These are phyloP conservation scores for Botrytis paeoniae DNA, from an alignment of 2,329 filamentous ascomycete genomes.

Conservation along the genomic window DNA sequence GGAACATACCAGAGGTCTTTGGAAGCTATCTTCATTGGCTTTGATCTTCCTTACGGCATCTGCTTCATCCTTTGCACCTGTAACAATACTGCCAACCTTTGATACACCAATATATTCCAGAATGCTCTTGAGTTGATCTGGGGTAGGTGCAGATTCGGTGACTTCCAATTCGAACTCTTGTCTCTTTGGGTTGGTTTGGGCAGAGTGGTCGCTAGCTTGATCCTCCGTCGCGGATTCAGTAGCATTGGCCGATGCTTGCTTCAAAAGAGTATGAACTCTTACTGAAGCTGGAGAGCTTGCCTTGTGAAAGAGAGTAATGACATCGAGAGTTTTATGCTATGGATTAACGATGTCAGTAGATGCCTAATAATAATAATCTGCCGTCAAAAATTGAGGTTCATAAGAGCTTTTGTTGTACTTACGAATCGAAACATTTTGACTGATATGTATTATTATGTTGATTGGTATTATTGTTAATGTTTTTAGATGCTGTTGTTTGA, in stretches of 20 bases:
- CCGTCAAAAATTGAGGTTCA: neutral
- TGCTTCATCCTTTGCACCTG: slow-evolving; percentile 67
- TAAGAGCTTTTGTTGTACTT: slow-evolving; percentile 20
- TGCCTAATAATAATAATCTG: slow-evolving; percentile 9
- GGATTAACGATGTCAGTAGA: neutral
- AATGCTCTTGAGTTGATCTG: slow-evolving; percentile 79
- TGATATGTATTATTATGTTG: neutral
- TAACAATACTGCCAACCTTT: slow-evolving; percentile 63
- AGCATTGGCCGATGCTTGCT: slow-evolving; percentile 72
- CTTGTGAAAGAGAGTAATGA: slow-evolving; percentile 95
- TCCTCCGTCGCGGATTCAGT: slow-evolving; percentile 67
- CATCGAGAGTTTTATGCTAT: slow-evolving; percentile 78
- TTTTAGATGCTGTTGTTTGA: neutral
- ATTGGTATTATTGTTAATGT: slow-evolving; percentile 2
- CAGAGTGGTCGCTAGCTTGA: slow-evolving; percentile 64
- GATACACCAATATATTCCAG: slow-evolving; percentile 72
- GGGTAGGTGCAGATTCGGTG: slow-evolving; percentile 74
- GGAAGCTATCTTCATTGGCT: slow-evolving; percentile 64
- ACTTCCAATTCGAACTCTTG: slow-evolving; percentile 84
- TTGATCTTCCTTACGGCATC: slow-evolving; percentile 81
- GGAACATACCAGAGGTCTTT: slow-evolving; percentile 69
- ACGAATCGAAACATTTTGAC: slow-evolving; percentile 40
- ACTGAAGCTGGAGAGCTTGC: slow-evolving; percentile 69
- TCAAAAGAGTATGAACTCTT: slow-evolving; percentile 72
- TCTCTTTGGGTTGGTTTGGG: slow-evolving; percentile 51